phyloP scores from a whole-genome alignment of 225 moss, liverwort and hornwort genomes.

The Pseudisothecium myosuroides region DNA sequence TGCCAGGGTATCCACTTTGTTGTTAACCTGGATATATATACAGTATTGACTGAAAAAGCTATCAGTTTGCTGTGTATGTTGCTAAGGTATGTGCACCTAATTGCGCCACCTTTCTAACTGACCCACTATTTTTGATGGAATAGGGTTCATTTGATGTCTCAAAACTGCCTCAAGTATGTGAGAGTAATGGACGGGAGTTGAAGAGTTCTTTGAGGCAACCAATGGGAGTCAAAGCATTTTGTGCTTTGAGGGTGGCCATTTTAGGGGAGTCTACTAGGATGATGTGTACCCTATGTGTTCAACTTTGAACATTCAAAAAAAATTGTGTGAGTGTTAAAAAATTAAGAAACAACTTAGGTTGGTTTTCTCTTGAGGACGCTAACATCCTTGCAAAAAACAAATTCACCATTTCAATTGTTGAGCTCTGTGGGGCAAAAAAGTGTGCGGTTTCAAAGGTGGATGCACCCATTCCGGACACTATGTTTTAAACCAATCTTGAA shows the following conservation, averaged over 20 bases:
- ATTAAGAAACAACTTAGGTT: background rate
- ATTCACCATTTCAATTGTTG: rapidly evolving
- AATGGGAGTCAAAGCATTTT: background rate
- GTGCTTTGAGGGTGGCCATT: background rate
- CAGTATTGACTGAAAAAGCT: background rate
- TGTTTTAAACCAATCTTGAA: too few relatives aligned
- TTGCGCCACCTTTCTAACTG: background rate
- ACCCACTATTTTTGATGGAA: background rate
- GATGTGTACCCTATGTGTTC: background rate
- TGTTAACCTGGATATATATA: background rate
- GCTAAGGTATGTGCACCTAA: too few relatives aligned
- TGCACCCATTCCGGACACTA: too few relatives aligned
- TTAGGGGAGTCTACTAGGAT: too few relatives aligned
- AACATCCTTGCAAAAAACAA: background rate
- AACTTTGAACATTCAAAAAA: background rate
- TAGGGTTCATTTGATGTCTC: background rate
- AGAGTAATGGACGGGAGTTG: too few relatives aligned
- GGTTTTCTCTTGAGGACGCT: background rate
- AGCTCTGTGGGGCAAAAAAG: rapidly evolving
- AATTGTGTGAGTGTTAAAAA: background rate
- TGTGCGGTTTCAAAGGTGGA: background rate
- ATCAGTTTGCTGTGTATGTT: background rate
- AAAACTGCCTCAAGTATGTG: background rate
- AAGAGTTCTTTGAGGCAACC: background rate
- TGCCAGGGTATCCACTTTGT: background rate